Evolutionary conservation across 306 rosid species (phyloP).

Genomic region (Quercus glauca): DNA sequence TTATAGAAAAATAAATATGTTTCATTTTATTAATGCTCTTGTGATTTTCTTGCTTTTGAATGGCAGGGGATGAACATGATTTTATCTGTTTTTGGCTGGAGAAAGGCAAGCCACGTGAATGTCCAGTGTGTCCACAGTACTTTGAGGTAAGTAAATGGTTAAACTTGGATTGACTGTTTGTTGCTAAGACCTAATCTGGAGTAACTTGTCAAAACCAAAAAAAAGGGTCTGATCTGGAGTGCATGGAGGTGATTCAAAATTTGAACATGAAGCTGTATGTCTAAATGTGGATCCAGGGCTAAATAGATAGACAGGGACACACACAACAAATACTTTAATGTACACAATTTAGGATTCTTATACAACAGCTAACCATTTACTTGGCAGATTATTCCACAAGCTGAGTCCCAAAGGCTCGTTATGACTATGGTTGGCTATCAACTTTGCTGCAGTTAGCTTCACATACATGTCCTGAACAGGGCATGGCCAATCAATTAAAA

Average conservation of each 20-base stretch:
- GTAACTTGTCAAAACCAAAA: too few relatives aligned
- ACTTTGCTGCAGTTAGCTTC: neutral
- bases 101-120: constrained; percentile 82
- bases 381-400: constrained; percentile 11
- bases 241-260: neutral
- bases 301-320: neutral
- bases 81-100: constrained; percentile 99
- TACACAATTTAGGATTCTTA: neutral
- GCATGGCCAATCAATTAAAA: neutral
- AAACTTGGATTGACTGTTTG: neutral
- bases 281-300: constrained; percentile 7
- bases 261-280: neutral
- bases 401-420: constrained; percentile 4
- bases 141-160: constrained; percentile 65
- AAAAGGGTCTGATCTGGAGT: neutral
- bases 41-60: constrained; percentile 21
- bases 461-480: neutral
- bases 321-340: neutral
- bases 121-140: constrained; percentile 89
- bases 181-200: neutral
- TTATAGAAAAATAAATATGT: neutral
- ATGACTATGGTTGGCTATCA: constrained; percentile 3
- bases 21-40: constrained; percentile 8
- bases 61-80: constrained; percentile 95
- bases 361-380: neutral